phyloP scores from a whole-genome alignment of 768 basidiomycete species.

The Podaxis sp. region DNA sequence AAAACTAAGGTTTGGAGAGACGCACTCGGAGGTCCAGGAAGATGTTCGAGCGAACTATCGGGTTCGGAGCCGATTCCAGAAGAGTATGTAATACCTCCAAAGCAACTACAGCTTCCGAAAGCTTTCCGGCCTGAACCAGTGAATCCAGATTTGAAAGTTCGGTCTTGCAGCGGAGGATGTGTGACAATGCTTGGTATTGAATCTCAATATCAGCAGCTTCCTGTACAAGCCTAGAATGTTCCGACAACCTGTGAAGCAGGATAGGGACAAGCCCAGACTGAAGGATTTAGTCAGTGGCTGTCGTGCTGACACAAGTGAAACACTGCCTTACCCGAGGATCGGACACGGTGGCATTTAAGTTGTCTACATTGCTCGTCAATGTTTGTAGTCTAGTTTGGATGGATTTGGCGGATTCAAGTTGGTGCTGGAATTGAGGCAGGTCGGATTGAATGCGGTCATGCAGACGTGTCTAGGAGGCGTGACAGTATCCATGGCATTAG shows the following conservation, averaged over 20 bases:
- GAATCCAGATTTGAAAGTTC: conserved; percentile 44
- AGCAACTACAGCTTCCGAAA: conserved; percentile 61
- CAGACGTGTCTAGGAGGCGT: conserved; percentile 53
- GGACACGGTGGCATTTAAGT: conserved; percentile 49
- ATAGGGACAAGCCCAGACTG: conserved; percentile 71
- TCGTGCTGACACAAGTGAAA: conserved; percentile 9
- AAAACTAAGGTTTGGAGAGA: conserved; percentile 11
- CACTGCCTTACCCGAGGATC: conserved; percentile 53
- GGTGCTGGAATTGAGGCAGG: conserved; percentile 61
- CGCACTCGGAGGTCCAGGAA: conserved; percentile 59
- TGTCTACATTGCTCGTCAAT: conserved; percentile 53
- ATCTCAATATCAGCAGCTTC: conserved; percentile 56
- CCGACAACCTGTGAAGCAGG: conserved; percentile 52
- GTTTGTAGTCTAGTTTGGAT: conserved; percentile 58
- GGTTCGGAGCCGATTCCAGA: conserved; percentile 47
- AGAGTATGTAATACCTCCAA: conserved; percentile 41
- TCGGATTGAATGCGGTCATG: conserved; percentile 71
- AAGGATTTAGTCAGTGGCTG: conserved; percentile 15
- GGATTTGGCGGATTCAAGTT: conserved; percentile 60
- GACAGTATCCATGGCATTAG: conserved; percentile 16
- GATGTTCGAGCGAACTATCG: conserved; percentile 52
- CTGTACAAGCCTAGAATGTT: conserved; percentile 65
- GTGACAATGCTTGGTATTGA: conserved; percentile 48
- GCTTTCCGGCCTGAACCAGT: conserved; percentile 54
- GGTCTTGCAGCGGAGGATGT: conserved; percentile 52